Conservation (phyloP, 805 yeast genomes). For the Yarrowia hollandica region DNA sequence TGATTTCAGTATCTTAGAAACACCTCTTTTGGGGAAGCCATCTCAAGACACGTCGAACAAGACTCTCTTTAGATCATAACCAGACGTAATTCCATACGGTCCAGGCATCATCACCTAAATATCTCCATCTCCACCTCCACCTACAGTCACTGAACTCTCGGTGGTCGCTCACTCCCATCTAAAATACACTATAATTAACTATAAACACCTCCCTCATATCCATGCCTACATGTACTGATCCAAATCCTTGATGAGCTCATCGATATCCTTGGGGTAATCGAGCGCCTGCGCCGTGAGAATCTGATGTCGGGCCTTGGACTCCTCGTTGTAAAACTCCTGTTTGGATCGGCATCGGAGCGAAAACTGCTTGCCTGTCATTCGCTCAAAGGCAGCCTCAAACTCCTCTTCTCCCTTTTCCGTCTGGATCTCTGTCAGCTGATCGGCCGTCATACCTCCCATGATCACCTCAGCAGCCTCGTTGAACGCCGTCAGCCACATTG, state of each 20-base stretch:
- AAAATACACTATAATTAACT: not conserved
- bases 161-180: no score
- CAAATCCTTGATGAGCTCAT: slow-evolving; percentile 34
- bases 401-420: slow-evolving; percentile 43
- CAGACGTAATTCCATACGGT: no score
- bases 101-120: no score
- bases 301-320: slow-evolving; percentile 64
- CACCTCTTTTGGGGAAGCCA: no score
- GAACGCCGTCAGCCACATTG: slow-evolving; percentile 81
- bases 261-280: slow-evolving; percentile 39
- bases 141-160: no score
- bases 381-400: slow-evolving; percentile 48
- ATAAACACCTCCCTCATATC: not conserved
- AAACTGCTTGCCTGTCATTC: slow-evolving; percentile 64
- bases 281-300: slow-evolving; percentile 49
- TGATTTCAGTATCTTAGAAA: no score
- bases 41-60: no score
- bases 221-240: slow-evolving; percentile 15
- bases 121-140: no score
- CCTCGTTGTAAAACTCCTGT: slow-evolving; percentile 81
- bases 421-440: slow-evolving; percentile 47
- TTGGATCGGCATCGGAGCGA: slow-evolving; percentile 77
- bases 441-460: slow-evolving; percentile 65
- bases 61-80: no score
- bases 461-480: slow-evolving; percentile 78